Base-by-base conservation (phyloP, 129 eudicot species). In the Arctium lappa region DNA sequence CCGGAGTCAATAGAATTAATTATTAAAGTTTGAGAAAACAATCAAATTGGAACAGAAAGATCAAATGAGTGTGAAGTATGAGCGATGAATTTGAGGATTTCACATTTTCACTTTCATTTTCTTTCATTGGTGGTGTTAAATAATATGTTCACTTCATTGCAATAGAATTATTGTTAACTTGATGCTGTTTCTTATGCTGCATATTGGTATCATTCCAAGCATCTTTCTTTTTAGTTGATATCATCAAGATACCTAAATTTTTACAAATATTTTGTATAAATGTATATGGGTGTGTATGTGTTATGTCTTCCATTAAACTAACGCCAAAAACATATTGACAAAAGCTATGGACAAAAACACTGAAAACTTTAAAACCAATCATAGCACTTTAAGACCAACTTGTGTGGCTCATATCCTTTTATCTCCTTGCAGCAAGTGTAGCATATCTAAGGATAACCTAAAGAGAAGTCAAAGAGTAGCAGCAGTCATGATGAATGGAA, bases 401-500 rank as follows among this genome's bases (percentile, higher is more conserved):
- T 48, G 69, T 48, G 29, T 10, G 74, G 27, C 39, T 85, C 56
- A 53, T 36, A 50, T 72, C 44, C 3, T 39, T 65, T 50, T 77
- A 60, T 65, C 70, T 81, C 37, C 74, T 70, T 70, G 42, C 27
- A 69, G 72, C 1, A 85, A 65, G 48, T 69, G 15, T 74, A 3
- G 13, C 69, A 37, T 39, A 56, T 62, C 79, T 39, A 77, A 77
- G 69, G 40, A 13, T 56, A 80, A 12, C 66, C 69, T 75, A 27
- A 69, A 82, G 63, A 73, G 39, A 79, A 73, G 11, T 66, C 86
- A 29, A 65, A 29, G 15, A 53, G 46, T 71, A 29, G 81, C 80
- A 56, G 63, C 76, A 42, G 65, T 68, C 8, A 79, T 73, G 81
- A 75, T 73, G 86, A 86, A 82, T 32, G 77, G 62, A 56, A 78